Base-by-base conservation (phyloP, 1,139 yeast genomes). In the Candida glucosophila region DNA sequence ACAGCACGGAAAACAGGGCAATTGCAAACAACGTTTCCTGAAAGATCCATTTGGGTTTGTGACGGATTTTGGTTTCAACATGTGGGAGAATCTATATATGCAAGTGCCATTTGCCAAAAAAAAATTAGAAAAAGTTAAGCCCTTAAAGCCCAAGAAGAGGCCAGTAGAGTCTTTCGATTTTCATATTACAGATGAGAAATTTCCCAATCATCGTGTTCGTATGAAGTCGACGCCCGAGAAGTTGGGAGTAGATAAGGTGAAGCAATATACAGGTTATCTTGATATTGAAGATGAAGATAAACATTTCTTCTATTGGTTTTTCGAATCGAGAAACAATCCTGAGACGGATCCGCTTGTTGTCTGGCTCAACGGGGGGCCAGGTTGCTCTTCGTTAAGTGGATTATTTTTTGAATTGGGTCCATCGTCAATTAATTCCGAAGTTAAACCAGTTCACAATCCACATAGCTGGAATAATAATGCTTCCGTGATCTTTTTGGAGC, bases 241-340 rank as follows among this genome's bases (percentile, higher is more conserved):
- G 20, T 67, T 83, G 41, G 92, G 88, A 17, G 55, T 86, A 34
- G 96, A 86, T 55, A 59, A 63, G 22, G 86, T 78, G 27, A 77
- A 78, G 47, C 95, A 85, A 53, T 78, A 76, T 49, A 72, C 92
- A 22, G 96, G 96, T 30, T 86, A 86, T 53, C 67, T 86, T 47
- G 95, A 86, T 49, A 78, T 82, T 28, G 76, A 72, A 34, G 86
- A 78, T 30, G 81, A 77, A 40, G 92, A 80, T 45, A 85, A 83
- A 58, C 95, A 85, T 54, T 61, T 61, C 36, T 62, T 62, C 40
- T 62, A 52, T 39, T 61, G 63, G 59, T 58, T 58, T 29, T 61
- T 61, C 33, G 68, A 61, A 42, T 55, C 63, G 25, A 53, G 67
- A 49, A 60, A 60, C 30, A 66, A 61, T 45, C 67, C 68, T 8